phyloP scores from a whole-genome alignment of 345 rosid species.

The Gossypium sturtianum region DNA sequence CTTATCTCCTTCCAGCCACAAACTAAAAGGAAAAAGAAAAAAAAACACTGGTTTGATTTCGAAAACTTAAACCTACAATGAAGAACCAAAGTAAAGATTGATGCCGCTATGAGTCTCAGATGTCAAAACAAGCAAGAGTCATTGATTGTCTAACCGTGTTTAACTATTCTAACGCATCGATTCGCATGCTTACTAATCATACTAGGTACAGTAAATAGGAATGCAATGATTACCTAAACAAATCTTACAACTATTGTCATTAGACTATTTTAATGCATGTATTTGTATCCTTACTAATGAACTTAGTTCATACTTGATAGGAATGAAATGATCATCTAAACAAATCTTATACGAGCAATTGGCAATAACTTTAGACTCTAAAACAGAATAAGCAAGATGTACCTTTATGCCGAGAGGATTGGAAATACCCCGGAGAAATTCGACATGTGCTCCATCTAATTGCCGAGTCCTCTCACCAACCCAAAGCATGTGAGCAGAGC shows the following conservation, averaged over 20 bases:
- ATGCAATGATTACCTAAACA: background rate
- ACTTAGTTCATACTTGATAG: too few species aligned
- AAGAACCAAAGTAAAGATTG: background rate
- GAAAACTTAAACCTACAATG: background rate
- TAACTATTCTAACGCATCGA: background rate
- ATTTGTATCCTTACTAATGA: background rate
- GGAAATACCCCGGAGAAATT: constrained; percentile 53
- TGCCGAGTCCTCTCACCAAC: constrained; percentile 73
- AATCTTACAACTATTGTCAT: background rate
- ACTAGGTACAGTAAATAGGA: too few species aligned
- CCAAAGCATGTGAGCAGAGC: constrained; percentile 71
- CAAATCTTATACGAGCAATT: background rate
- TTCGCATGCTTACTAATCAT: background rate
- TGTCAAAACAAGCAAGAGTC: background rate
- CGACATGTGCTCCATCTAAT: constrained; percentile 67
- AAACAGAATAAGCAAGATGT: constrained; percentile 8
- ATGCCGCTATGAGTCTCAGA: background rate
- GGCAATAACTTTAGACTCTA: background rate
- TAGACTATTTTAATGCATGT: background rate
- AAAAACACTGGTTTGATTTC: background rate
- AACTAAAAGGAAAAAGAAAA: background rate
- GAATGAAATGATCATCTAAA: background rate
- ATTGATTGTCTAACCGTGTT: background rate
- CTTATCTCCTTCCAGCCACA: background rate
- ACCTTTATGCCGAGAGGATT: constrained; percentile 67